These are phyloP conservation scores for Aspergillus carlsbadensis DNA, from an alignment of 495 filamentous ascomycete genomes.

Conservation along the genomic window DNA sequence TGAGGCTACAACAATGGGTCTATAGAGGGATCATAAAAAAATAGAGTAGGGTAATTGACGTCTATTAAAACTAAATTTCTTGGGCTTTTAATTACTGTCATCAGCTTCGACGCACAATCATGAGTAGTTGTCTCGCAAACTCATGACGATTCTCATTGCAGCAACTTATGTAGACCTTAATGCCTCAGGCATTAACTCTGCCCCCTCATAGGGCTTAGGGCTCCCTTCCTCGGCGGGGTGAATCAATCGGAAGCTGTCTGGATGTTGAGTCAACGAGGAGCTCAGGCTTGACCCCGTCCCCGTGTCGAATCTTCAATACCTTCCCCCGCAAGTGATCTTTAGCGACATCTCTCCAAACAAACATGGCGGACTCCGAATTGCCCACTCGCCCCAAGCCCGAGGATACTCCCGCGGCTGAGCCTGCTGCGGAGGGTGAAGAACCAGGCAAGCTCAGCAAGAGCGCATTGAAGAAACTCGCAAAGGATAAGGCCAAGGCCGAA, in stretches of 20 bases:
- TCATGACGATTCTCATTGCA: no score
- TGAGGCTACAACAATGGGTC: background rate
- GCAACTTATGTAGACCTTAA: background rate
- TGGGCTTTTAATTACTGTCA: no score
- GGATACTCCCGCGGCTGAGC: constrained; percentile 34
- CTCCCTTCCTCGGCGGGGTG: constrained; percentile 36
- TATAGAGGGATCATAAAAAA: no score
- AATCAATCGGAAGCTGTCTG: constrained; percentile 8
- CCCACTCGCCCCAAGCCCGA: constrained; percentile 50
- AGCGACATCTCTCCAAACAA: constrained; percentile 13
- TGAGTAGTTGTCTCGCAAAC: background rate
- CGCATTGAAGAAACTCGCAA: constrained; percentile 65
- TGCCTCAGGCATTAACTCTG: constrained; percentile 16
- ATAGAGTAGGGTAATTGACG: no score
- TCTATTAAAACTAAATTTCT: no score
- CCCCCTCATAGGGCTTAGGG: constrained; percentile 49
- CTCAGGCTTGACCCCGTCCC: constrained; percentile 1
- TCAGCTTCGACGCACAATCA: no score
- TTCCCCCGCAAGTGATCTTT: background rate
- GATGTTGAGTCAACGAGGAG: constrained; percentile 6
- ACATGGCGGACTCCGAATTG: constrained; percentile 49
- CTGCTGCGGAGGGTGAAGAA: constrained; percentile 34
- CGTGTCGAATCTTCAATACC: no score
- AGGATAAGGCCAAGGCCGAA: constrained; percentile 67
- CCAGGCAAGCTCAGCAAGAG: constrained; percentile 56